phyloP scores from a whole-genome alignment of 768 basidiomycete genomes.

The Collybia nuda region DNA sequence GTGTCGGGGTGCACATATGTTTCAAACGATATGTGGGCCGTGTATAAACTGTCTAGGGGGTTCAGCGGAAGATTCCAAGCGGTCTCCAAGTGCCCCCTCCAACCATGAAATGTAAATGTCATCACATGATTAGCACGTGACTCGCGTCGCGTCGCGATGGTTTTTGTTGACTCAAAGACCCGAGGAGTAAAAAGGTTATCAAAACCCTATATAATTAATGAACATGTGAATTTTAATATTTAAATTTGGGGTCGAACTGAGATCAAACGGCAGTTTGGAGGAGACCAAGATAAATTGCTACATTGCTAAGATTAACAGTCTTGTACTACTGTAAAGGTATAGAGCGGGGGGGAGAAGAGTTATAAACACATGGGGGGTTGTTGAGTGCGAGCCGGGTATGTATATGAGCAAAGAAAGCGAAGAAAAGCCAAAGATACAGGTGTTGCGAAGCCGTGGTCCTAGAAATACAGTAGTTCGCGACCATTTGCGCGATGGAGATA shows the following conservation, averaged over 20 bases:
- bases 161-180: no score
- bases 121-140: neutral
- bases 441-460: no score
- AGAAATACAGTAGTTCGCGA: no score
- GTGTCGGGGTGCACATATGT: slow-evolving; percentile 8
- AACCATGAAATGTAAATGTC: neutral
- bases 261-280: neutral
- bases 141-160: neutral
- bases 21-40: neutral
- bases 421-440: slow-evolving; percentile 4
- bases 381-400: no score
- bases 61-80: no score
- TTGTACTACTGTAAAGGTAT: neutral
- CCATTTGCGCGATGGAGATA: no score
- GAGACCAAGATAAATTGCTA: slow-evolving; percentile 8
- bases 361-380: no score
- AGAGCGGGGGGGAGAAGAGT: neutral
- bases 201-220: no score
- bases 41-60: no score
- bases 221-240: neutral
- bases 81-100: no score
- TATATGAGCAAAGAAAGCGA: neutral
- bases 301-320: neutral
- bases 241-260: neutral
- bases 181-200: no score